Conservation (phyloP, 2,329 filamentous ascomycete genomes). For the Apiospora kogelbergensis region DNA sequence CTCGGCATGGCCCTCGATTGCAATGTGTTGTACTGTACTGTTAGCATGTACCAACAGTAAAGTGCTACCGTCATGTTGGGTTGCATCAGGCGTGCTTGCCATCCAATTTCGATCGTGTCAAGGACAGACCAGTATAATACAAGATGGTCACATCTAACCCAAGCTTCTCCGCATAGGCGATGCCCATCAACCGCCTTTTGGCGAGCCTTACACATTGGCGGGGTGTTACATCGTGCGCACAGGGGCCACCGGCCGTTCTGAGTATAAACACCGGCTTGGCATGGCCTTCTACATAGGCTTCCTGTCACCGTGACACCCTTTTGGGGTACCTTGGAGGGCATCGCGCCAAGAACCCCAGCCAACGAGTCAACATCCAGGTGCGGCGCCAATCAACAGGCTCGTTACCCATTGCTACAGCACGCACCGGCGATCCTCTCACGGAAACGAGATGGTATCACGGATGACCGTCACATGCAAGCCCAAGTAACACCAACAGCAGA, state of each 20-base stretch:
- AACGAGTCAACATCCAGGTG: background rate
- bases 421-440: background rate
- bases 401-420: background rate
- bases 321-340: background rate
- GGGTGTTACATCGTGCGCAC: conserved; percentile 24
- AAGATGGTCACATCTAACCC: background rate
- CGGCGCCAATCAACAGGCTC: background rate
- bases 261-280: conserved; percentile 7
- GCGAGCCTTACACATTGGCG: conserved; percentile 15
- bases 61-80: background rate
- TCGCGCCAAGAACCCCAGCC: background rate
- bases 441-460: background rate
- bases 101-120: background rate
- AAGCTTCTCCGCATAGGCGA: background rate
- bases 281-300: conserved; percentile 14
- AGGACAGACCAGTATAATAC: background rate
- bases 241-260: background rate
- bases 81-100: background rate
- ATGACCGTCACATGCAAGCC: background rate
- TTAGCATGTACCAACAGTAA: background rate
- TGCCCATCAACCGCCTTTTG: background rate
- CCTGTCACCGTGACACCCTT: conserved; percentile 12
- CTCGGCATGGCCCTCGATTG: background rate
- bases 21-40: background rate
- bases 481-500: background rate